These are phyloP conservation scores for Mimosa bimucronata DNA, from an alignment of 306 rosid species.

Conservation along the genomic window DNA sequence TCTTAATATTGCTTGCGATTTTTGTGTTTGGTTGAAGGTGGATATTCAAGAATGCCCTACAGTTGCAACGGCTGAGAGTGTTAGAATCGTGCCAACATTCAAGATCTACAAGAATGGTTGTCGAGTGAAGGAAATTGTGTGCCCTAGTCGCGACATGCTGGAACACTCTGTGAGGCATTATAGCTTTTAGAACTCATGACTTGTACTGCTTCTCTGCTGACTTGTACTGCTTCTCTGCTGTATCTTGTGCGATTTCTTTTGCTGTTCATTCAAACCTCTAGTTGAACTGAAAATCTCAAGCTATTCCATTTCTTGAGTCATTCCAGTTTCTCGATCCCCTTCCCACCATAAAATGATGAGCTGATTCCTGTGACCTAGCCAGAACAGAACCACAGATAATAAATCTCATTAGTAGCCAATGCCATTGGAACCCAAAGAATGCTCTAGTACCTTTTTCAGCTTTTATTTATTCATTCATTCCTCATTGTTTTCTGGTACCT, in stretches of 20 bases:
- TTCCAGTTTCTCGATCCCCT: slow-evolving; percentile 29
- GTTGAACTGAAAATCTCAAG: slow-evolving; percentile 32
- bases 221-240: slow-evolving; percentile 35
- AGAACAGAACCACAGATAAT: slow-evolving; percentile 49
- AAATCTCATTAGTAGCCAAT: slow-evolving; percentile 52
- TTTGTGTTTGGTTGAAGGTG: slow-evolving; percentile 54
- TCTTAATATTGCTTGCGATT: slow-evolving; percentile 19
- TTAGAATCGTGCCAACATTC: slow-evolving; percentile 80
- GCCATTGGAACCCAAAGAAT: slow-evolving; percentile 55
- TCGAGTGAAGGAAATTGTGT: slow-evolving; percentile 76
- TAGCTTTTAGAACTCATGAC: slow-evolving; percentile 56
- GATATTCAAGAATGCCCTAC: slow-evolving; percentile 59
- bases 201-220: slow-evolving; percentile 35
- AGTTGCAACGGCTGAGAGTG: slow-evolving; percentile 64
- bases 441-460: slow-evolving; percentile 58
- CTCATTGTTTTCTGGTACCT: slow-evolving; percentile 75
- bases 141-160: slow-evolving; percentile 73
- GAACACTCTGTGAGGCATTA: slow-evolving; percentile 79
- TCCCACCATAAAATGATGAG: slow-evolving; percentile 42
- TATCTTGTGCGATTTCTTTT: slow-evolving; percentile 33
- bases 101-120: slow-evolving; percentile 81
- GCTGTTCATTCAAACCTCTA: slow-evolving; percentile 36
- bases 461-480: slow-evolving; percentile 77
- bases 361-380: slow-evolving; percentile 53
- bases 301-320: slow-evolving; percentile 28